A percentile compares a stretch with the other conserved stretches of the same genome.
Conservation (phyloP, 192 early-diverging fungal species). For the Coemansia guatemalensis region DNA sequence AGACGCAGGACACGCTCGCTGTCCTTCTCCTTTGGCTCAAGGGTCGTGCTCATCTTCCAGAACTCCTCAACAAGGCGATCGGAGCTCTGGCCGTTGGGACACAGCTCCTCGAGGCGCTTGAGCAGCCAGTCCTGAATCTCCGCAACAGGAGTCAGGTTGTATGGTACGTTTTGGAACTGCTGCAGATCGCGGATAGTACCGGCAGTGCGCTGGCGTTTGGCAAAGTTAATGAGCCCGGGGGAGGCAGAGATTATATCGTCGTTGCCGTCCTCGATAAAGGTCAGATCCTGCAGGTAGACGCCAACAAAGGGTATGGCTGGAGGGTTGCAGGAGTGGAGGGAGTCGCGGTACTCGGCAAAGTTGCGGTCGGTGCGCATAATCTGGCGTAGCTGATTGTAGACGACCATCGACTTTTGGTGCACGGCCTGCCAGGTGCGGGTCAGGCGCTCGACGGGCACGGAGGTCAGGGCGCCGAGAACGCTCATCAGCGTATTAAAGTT, state of each 20-base stretch:
- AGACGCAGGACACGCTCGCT: constrained; percentile 79
- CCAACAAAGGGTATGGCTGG: constrained; percentile 84
- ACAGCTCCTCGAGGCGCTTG: constrained; percentile 65
- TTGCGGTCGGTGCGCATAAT: constrained; percentile 82
- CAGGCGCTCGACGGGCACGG: constrained; percentile 84
- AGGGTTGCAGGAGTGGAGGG: constrained; percentile 77
- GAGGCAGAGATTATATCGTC: constrained; percentile 64
- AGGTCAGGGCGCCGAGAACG: constrained; percentile 86
- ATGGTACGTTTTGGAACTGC: constrained; percentile 84
- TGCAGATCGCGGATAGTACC: constrained; percentile 87
- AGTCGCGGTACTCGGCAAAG: constrained; percentile 78
- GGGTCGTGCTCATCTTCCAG: constrained; percentile 71
- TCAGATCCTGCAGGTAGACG: constrained; percentile 84
- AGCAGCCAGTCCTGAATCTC: constrained; percentile 82
- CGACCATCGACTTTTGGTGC: constrained; percentile 57
- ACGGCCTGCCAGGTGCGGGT: constrained; percentile 89
- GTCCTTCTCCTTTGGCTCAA: constrained; percentile 86
- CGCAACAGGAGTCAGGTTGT: constrained; percentile 70
- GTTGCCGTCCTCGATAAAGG: constrained; percentile 90
- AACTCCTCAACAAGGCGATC: constrained; percentile 63
- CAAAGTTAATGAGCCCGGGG: constrained; percentile 83
- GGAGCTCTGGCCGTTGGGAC: constrained; percentile 60
- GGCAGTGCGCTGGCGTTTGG: constrained; percentile 82
- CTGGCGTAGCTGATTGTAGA: constrained; percentile 64
- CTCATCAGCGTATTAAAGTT: constrained; percentile 95